Percentiles rank a stretch among this genome's conserved stretches.
Evolutionary conservation across 805 yeast genomes (phyloP).

Genomic region (Alloascoidea africana): DNA sequence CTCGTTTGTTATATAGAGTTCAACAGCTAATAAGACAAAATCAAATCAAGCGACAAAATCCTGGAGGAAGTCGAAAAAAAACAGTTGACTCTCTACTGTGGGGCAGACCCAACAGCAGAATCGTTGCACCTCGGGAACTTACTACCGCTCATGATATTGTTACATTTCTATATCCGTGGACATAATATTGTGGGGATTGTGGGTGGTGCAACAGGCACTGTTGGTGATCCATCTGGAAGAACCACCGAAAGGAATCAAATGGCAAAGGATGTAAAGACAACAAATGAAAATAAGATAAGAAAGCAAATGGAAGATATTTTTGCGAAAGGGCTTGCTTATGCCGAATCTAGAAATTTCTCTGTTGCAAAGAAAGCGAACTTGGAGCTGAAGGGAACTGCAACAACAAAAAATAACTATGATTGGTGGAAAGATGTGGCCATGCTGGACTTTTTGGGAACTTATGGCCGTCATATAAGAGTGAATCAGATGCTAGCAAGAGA

Average conservation of each 20-base stretch:
- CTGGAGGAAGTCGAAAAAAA: slow-evolving; percentile 14
- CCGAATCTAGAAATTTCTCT: slow-evolving; percentile 26
- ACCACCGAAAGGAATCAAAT: slow-evolving; percentile 54
- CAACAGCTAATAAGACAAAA: neutral
- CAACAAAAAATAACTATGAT: slow-evolving; percentile 39
- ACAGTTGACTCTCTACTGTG: slow-evolving; percentile 61
- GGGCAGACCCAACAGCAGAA: slow-evolving; percentile 91
- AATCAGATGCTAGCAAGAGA: slow-evolving; percentile 83
- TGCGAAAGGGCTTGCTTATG: slow-evolving; percentile 44
- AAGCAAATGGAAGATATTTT: slow-evolving; percentile 50
- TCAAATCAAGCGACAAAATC: slow-evolving; percentile 6
- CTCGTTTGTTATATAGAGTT: neutral
- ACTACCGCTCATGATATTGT: slow-evolving; percentile 68
- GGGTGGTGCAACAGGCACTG: slow-evolving; percentile 92
- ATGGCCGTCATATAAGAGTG: slow-evolving; percentile 69
- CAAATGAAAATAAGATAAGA: slow-evolving; percentile 45
- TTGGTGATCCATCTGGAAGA: slow-evolving; percentile 95
- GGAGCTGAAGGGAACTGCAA: slow-evolving; percentile 8
- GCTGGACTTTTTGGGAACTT: slow-evolving; percentile 61
- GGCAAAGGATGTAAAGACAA: slow-evolving; percentile 31
- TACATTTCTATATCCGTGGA: slow-evolving; percentile 78
- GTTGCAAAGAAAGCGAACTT: slow-evolving; percentile 5
- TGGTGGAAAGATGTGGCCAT: slow-evolving; percentile 82
- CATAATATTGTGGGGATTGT: slow-evolving; percentile 73
- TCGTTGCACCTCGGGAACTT: slow-evolving; percentile 87